Evolutionary conservation across 2,329 filamentous ascomycete genomes (phyloP), one percentile per base, ranked within the genome.

Genomic region (Trichophyton mentagrophytes): DNA sequence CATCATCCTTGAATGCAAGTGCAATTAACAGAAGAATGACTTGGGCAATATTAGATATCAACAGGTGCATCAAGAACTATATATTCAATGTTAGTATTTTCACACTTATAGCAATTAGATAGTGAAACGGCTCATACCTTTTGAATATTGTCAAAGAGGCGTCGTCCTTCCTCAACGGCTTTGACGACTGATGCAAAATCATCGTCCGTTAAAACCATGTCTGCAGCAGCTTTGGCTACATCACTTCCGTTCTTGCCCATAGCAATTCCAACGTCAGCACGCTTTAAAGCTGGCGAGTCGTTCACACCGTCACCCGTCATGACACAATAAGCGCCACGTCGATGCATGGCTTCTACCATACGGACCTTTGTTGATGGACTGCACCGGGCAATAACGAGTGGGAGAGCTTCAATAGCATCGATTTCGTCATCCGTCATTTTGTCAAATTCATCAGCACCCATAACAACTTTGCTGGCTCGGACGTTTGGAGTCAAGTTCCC

Each of bases 301-400:
- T 90, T 90, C 64, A 90, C 87, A 59, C 87, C 87, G 66, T 90
- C 87, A 64, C 87, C 87, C 38, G 87, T 90, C 87, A 90, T 90
- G 62, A 87, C 87, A 72, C 85, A 87, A 72, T 86, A 89, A 17
- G 80, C 80, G 13, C 82, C 79, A 51, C 87, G 82, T 53, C 64
- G 57, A 59, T 66, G 64, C 63, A 66, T 65, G 13, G 64, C 64
- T 27, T 88, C 86, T 57, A 91, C 89, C 87, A 91, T 91, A 62
- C 87, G 84, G 8, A 88, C 87, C 74, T 92, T 92, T n/a, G 77
- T 79, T 58, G 74, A 74, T 5, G 77, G 77, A 5, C 77, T 76
- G 63, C 78, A 80, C 51, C 78, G 73, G 59, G 78, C 78, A 58
- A 80, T 77, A 25, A 80, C 78, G 11, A 80, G 69, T 2, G 78